These are phyloP conservation scores for Chloranthus sessilifolius DNA, from an alignment of 164 flowering plant genomes.

Conservation along the genomic window DNA sequence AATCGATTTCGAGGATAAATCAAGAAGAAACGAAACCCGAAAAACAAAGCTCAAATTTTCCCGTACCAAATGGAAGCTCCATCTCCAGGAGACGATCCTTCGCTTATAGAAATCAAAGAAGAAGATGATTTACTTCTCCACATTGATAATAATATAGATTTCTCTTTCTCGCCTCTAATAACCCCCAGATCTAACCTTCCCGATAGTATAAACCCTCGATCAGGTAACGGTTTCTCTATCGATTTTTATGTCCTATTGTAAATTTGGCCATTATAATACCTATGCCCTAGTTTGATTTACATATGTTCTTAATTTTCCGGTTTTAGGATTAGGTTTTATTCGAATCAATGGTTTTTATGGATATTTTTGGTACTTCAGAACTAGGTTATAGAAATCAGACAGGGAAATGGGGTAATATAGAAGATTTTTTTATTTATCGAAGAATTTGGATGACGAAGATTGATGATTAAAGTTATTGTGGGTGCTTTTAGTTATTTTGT, in stretches of 20 bases:
- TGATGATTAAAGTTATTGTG: neutral
- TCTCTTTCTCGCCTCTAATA: conserved; percentile 40
- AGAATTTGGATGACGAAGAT: too few relatives aligned
- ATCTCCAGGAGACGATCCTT: conserved; percentile 18
- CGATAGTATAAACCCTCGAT: conserved; percentile 3
- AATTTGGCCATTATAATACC: too few relatives aligned
- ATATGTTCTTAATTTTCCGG: neutral
- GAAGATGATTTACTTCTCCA: conserved; percentile 42
- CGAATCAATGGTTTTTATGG: neutral
- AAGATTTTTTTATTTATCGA: too few relatives aligned
- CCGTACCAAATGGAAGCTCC: neutral
- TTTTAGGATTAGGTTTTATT: conserved; percentile 6
- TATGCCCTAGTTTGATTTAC: neutral
- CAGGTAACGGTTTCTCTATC: conserved; percentile 20
- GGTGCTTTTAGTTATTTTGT: neutral
- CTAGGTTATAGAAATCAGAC: neutral
- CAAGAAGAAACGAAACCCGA: neutral
- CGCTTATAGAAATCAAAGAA: conserved; percentile 31
- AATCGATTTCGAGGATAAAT: neutral
- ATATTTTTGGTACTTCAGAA: neutral
- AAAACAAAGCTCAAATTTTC: neutral
- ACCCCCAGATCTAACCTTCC: conserved; percentile 19
- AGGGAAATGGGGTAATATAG: too few relatives aligned
- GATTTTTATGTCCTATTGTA: too few relatives aligned
- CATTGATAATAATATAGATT: neutral